These are phyloP conservation scores for Boeremia lycopersici DNA, from an alignment of 2,329 filamentous ascomycete genomes.

Conservation along the genomic window DNA sequence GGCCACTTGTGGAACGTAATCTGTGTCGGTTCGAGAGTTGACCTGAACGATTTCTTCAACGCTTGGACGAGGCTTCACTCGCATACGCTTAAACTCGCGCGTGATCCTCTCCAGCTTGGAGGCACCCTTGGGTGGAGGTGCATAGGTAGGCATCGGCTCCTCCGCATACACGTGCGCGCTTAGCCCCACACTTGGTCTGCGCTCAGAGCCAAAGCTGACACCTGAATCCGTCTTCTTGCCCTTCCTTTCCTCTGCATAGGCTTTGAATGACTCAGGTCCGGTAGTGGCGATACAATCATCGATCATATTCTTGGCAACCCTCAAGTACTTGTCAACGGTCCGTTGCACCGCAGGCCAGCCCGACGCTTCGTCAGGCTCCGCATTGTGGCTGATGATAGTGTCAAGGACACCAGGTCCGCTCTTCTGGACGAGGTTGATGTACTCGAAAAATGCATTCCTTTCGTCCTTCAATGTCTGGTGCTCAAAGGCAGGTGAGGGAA, in stretches of 20 bases:
- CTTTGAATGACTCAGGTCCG: conserved; percentile 43
- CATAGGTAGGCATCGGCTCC: conserved; percentile 24
- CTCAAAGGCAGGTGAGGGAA: conserved; percentile 60
- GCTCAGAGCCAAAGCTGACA: conserved; percentile 60
- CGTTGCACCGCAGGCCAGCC: conserved; percentile 60
- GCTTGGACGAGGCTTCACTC: conserved; percentile 57
- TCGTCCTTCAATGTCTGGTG: conserved; percentile 60
- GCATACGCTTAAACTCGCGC: conserved; percentile 64
- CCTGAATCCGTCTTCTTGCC: conserved; percentile 68
- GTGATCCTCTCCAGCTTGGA: conserved; percentile 66
- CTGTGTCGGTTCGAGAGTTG: conserved; percentile 29
- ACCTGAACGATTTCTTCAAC: conserved; percentile 55
- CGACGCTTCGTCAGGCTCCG: conserved; percentile 57
- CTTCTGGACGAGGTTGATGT: conserved; percentile 64
- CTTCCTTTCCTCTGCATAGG: conserved; percentile 47
- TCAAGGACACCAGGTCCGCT: conserved; percentile 60
- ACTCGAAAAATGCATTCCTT: conserved; percentile 67
- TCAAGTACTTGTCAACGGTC: conserved; percentile 64
- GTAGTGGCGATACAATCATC: conserved; percentile 61
- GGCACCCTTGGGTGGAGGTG: conserved; percentile 35
- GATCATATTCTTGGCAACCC: conserved; percentile 65
- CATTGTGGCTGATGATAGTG: conserved; percentile 60
- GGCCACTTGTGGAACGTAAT: conserved; percentile 21
- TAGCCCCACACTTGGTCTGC: conserved; percentile 37
- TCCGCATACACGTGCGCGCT: conserved; percentile 34